A percentile compares a stretch with the other conserved stretches of the same genome.
Evolutionary conservation across 139 green algal genomes (phyloP).

Genomic region (Astrephomene gubernaculifera): DNA sequence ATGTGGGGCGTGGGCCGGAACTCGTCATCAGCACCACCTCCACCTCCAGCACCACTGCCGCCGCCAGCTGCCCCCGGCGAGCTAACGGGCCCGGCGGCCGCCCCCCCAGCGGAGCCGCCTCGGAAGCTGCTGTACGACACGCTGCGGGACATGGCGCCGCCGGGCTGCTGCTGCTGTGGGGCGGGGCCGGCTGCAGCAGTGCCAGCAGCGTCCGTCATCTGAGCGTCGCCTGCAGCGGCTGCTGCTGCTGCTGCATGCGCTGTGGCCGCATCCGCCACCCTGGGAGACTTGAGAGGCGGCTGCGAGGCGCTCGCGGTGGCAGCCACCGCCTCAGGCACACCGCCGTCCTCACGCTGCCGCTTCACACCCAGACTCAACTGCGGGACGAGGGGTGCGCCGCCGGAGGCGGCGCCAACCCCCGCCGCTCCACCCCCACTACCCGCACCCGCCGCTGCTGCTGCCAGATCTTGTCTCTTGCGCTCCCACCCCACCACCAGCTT

Average conservation of each 20-base stretch:
- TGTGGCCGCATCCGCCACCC: background rate
- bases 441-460: conserved; percentile 11
- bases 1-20: conserved; percentile 60
- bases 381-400: too few relatives aligned
- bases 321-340: background rate
- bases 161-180: too few relatives aligned
- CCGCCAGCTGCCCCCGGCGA: background rate
- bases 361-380: background rate
- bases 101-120: too few relatives aligned
- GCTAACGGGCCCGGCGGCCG: background rate
- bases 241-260: background rate
- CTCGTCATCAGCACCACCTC: background rate
- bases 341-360: conserved; percentile 13
- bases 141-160: background rate
- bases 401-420: background rate
- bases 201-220: background rate
- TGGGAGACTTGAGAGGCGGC: background rate
- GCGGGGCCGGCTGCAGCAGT: background rate
- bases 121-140: background rate
- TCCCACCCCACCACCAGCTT: conserved; percentile 94
- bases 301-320: background rate
- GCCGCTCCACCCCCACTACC: too few relatives aligned
- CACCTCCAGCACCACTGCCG: too few relatives aligned
- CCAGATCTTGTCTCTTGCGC: conserved; percentile 42
- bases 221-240: background rate